Percentiles rank a stretch among this genome's conserved stretches.
Conservation (phyloP, 208 protist species). For the Leishmania tarentolae region DNA sequence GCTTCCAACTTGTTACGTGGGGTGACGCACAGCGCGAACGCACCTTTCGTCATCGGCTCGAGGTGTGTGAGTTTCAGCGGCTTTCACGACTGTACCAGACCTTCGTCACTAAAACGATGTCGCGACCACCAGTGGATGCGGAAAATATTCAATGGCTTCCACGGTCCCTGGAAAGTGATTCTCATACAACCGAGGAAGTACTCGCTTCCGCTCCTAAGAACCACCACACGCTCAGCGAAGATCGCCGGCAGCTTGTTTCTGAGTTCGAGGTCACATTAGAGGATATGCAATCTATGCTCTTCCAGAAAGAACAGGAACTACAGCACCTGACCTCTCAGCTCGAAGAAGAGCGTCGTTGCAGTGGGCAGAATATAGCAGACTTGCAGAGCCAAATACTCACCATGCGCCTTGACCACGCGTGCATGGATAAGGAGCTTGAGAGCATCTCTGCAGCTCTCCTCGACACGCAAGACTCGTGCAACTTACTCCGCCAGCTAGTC, state of each 20-base stretch:
- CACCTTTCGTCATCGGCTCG: constrained; percentile 8
- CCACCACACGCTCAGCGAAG: background rate
- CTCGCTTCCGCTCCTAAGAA: background rate
- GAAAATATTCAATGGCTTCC: background rate
- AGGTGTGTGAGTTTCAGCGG: constrained; percentile 11
- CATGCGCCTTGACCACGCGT: constrained; percentile 24
- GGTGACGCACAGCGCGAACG: constrained; percentile 8
- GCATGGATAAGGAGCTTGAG: constrained; percentile 17
- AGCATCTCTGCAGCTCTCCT: constrained; percentile 27
- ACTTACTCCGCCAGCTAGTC: constrained; percentile 11
- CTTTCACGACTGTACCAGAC: constrained; percentile 17
- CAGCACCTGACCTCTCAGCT: constrained; percentile 17
- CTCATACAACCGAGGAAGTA: background rate
- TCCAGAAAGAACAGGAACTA: constrained; percentile 20
- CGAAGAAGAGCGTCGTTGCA: constrained; percentile 13
- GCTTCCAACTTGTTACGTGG: constrained; percentile 20
- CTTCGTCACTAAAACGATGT: background rate
- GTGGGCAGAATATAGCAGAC: constrained; percentile 1
- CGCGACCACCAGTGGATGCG: background rate
- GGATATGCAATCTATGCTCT: constrained; percentile 19
- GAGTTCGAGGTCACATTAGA: constrained; percentile 17
- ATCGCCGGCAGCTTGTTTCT: constrained; percentile 11
- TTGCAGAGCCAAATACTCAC: constrained; percentile 22
- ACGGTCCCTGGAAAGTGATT: background rate
- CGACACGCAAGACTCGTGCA: constrained; percentile 20